Conservation (phyloP, 805 yeast species). For the Candida anglica region DNA sequence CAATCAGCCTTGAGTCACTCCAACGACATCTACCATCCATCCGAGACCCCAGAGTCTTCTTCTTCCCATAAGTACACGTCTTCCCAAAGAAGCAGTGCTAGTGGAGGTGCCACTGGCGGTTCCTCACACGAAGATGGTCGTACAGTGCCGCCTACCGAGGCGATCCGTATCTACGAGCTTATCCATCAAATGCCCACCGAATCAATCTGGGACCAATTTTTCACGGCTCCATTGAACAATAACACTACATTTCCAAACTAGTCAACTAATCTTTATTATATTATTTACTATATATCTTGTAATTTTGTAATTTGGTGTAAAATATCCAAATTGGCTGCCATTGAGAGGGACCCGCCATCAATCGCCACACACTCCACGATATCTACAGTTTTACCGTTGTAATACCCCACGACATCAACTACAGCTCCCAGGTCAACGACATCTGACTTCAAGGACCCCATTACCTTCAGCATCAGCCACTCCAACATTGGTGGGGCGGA, state of each 20-base stretch:
- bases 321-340: too few relatives aligned
- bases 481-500: not conserved
- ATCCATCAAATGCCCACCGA: conserved; percentile 62
- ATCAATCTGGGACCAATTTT: conserved; percentile 66
- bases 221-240: conserved; percentile 21
- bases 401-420: conserved; percentile 26
- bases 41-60: too few relatives aligned
- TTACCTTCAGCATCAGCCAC: not conserved
- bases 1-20: not conserved
- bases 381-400: conserved; percentile 21
- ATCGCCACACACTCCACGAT: too few relatives aligned
- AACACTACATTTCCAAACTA: not conserved
- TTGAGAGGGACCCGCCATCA: too few relatives aligned
- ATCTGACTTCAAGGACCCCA: conserved; percentile 5
- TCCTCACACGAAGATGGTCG: conserved; percentile 8
- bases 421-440: conserved; percentile 18
- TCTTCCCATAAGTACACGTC: too few relatives aligned
- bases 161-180: conserved; percentile 57
- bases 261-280: conserved; percentile 1
- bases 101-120: not conserved
- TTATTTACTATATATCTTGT: conserved; percentile 12
- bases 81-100: not conserved
- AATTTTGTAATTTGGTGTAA: too few relatives aligned
- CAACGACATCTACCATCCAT: conserved; percentile 1
- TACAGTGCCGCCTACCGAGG: conserved; percentile 35